Evolutionary conservation across 345 rosid species (phyloP), one percentile per base, ranked within the genome.

Genomic region (Populus nigra): DNA sequence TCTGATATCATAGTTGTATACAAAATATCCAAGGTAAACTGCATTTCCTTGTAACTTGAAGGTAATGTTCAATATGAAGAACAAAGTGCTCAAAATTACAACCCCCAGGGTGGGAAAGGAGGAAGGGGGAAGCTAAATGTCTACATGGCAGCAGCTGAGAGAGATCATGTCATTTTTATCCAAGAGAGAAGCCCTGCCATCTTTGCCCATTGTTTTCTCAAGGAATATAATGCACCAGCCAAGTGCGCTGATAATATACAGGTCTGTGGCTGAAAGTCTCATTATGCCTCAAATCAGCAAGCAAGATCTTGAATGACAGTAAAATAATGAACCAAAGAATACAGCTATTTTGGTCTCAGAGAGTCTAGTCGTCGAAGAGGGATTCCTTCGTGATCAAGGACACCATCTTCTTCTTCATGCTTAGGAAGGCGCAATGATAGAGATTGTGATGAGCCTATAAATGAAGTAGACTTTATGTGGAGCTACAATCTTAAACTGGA

Each of bases 351-450:
- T 53, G 86, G 61, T 69, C 90, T 78, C 27, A 78, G 79, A 29
- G 87, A 71, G 57, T 86, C 92, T 77, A 83, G 85, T 39, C 83
- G 85, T 75, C 89, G 87, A 43, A 91, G 89, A 65, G 95, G 95
- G 77, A 89, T 82, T 77, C 87, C 90, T 83, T 91, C 93, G 5
- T 68, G 75, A 67, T 85, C 87, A 53, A 73, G 81, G 13, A 69
- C 82, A 71, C 81, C 88, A 25, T 88, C 93, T 43, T 82, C 86
- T 9, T 82, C 86, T 8, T 57, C n/a, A 53, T 80, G 90, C 86
- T 85, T 91, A 62, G 84, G 70, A 29, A 86, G 67, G 33, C 85
- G 84, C 55, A 79, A 31, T 13, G 89, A 86, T 62, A 78, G 68
- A 61, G 79, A 77, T 69, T 78, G 73, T 20, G 88, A 82, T 65